A percentile compares a stretch with the other conserved stretches of the same genome.
Evolutionary conservation across 2,329 filamentous ascomycete genomes (phyloP).

Genomic region (Scopulariopsis brevicaulis): DNA sequence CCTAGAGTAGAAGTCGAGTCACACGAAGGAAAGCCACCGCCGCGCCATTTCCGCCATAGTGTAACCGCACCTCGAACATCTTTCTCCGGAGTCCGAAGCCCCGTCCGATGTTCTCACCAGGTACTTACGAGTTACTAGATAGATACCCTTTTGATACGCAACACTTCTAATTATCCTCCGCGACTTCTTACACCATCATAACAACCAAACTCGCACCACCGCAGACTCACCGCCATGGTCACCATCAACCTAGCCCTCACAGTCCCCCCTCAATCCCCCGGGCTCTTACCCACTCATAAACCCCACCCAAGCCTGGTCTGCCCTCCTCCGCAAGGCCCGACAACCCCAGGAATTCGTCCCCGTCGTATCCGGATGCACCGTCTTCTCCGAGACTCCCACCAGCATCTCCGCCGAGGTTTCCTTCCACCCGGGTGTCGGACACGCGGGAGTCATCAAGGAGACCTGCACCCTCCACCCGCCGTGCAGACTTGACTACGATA

Average conservation of each 20-base stretch:
- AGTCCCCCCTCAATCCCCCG: constrained; percentile 21
- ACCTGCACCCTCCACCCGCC: constrained; percentile 18
- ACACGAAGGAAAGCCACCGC: too few species aligned
- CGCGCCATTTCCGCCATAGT: too few species aligned
- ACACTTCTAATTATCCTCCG: not conserved
- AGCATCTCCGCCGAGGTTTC: constrained; percentile 16
- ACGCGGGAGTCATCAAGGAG: constrained; percentile 13
- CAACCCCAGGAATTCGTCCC: constrained; percentile 23
- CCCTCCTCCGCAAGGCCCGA: constrained; percentile 22
- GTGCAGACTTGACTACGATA: constrained; percentile 19
- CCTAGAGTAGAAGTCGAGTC: too few species aligned
- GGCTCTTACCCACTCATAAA: constrained; percentile 16
- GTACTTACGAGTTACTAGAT: too few species aligned
- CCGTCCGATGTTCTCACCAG: too few species aligned
- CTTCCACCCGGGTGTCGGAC: constrained; percentile 12
- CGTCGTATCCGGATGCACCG: constrained; percentile 18
- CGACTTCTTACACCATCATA: not conserved
- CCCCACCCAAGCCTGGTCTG: constrained; percentile 20
- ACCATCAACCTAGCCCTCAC: constrained; percentile 19
- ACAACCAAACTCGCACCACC: not conserved
- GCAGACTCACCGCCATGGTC: constrained; percentile 16
- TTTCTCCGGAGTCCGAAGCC: too few species aligned
- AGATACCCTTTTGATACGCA: too few species aligned
- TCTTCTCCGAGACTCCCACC: constrained; percentile 17
- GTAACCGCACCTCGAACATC: too few species aligned